Evolutionary conservation across 2,329 filamentous ascomycete genomes (phyloP), one percentile per base, ranked within the genome.

Genomic region (Apiospora hydei): DNA sequence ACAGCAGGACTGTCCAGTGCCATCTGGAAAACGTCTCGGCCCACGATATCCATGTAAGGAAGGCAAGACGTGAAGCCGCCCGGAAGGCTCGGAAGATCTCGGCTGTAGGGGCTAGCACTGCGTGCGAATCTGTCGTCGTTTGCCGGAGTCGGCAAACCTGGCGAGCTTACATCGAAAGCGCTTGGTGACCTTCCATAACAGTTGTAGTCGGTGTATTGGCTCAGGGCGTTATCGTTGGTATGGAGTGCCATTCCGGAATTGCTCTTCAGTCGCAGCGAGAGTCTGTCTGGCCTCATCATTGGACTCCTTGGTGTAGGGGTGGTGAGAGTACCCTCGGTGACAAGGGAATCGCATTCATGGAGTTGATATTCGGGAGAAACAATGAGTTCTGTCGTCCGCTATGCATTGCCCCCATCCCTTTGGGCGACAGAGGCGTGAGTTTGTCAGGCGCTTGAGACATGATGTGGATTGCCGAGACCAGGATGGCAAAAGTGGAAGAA

Each of bases 1-100:
- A 86, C 86, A 4, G 81, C 81, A 0, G 85, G 84, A 73, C 88
- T 85, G 73, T 84, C 82, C 67, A 90, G 81, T 1, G 86, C 86
- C 74, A 86, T 80, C 66, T 85, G 83, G 71, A 90, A 86, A 34
- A 87, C 83, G 38, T 88, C 86, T 5, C 81, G 79, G 30, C 85
- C 84, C 70, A 88, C 84, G 73, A 90, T 86, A 69, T 88, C 84
- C 0, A 84, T 81, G 47, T 85, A 80, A 0, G 80, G 77, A 64
- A 78, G 69, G n/a, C 70, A 46, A 34, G 74, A 70, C 24, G 69
- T 68, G 21, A 73, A 34, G 30, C 71, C 69, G 21, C 68, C 18
- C 24, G 34, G 66, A 24, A 18, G 26, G 41, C 14, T 30, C n/a
- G 26, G 43, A 11, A 34, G 7, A 18, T 68, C 66, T 46, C 72